Evolutionary conservation across 1,284 basidiomycete species (phyloP), one percentile per base, ranked within the genome.

Genomic region (Filobasidium uniguttulatum): DNA sequence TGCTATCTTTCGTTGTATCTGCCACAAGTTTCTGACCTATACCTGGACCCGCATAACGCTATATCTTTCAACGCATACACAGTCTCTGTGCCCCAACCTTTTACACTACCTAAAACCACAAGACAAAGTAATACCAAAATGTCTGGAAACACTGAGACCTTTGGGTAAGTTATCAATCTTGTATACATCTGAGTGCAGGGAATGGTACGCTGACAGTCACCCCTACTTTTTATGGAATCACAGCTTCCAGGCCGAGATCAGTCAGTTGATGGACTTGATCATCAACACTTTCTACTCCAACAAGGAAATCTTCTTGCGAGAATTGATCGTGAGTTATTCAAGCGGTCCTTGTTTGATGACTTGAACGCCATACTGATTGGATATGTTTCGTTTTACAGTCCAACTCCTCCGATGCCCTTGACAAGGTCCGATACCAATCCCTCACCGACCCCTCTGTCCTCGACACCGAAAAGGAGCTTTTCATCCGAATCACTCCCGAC

Each of bases 281-380:
- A 58, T 66, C 87, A 86, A 91, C 77, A 91, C 88, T 56, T 94
- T 93, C 79, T 93, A 94, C 80, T 89, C 85, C 56, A 93, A 94
- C 81, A 94, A 94, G 78, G 89, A 91, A 75, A 93, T 94, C 70
- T 94, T 94, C 79, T 80, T 94, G 62, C 85, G 90, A 70, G 90
- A 96, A 74, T 56, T 94, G 58, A 93, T 91, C 72, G 55, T 56
- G 30, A 56, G 48, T 50, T 26, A 19, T 25, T 10, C 23, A 19
- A 10, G 3, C 33, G 23, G 17, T 10, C 14, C 26, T 40, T 12
- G n/a, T 40, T 40, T 5, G 4, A 9, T 33, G 31, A n/a, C n/a
- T 14, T n/a, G 26, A 23, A 23, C 48, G 20, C 14, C 37, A 8
- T 10, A 34, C 17, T 30, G 38, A 43, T 35, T 12, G 3, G 15